phyloP scores from a whole-genome alignment of 2,329 filamentous ascomycete species.

The Venturia nashicola region DNA sequence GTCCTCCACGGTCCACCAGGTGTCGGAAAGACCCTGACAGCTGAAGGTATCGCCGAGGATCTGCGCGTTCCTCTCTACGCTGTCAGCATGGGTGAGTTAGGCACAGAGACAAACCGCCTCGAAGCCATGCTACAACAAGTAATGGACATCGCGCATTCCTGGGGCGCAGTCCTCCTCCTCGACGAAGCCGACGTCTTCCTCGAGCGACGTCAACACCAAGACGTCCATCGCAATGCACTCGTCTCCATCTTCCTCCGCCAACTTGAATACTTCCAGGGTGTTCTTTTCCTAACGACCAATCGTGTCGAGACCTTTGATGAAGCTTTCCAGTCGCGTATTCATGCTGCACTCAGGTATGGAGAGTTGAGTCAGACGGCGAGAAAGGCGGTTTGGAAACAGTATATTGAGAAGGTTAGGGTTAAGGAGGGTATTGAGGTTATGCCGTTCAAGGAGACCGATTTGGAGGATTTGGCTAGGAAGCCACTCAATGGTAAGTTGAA shows the following conservation, averaged over 20 bases:
- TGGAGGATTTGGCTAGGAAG: slow-evolving; percentile 52
- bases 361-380: slow-evolving; percentile 60
- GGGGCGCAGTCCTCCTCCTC: slow-evolving; percentile 74
- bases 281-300: slow-evolving; percentile 82
- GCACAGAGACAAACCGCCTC: slow-evolving; percentile 61
- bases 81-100: slow-evolving; percentile 70
- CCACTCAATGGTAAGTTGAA: slow-evolving; percentile 45
- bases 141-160: slow-evolving; percentile 72
- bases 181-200: slow-evolving; percentile 57
- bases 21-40: slow-evolving; percentile 80
- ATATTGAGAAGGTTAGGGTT: slow-evolving; percentile 59
- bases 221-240: slow-evolving; percentile 73
- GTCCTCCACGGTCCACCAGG: slow-evolving; percentile 78
- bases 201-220: slow-evolving; percentile 69
- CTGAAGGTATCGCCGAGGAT: slow-evolving; percentile 74
- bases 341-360: slow-evolving; percentile 73
- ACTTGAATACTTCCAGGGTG: slow-evolving; percentile 86
- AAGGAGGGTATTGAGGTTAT: slow-evolving; percentile 47
- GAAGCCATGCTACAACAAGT: slow-evolving; percentile 73
- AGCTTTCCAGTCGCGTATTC: slow-evolving; percentile 78
- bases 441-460: slow-evolving; percentile 54
- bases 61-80: slow-evolving; percentile 74
- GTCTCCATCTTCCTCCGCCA: slow-evolving; percentile 80
- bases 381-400: slow-evolving; percentile 72
- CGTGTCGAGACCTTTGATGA: slow-evolving; percentile 81